Conservation (phyloP, 306 rosid genomes). For the Lathyrus sativus region DNA sequence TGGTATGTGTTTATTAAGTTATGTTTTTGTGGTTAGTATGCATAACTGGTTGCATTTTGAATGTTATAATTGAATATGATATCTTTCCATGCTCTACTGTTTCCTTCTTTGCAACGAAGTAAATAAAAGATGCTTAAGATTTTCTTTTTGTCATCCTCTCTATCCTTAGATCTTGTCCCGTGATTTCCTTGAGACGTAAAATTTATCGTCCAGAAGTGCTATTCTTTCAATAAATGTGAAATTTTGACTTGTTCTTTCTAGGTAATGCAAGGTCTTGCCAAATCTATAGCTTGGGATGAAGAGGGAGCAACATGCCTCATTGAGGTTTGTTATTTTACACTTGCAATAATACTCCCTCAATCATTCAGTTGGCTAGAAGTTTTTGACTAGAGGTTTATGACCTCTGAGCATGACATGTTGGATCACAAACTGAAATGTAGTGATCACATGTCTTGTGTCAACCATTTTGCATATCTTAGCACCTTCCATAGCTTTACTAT, state of each 20-base stretch:
- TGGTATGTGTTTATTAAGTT: slow-evolving; percentile 4
- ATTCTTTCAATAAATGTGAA: slow-evolving; percentile 1
- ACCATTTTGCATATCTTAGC: no score
- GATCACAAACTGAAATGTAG: no score
- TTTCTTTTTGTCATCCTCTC: slow-evolving; percentile 1
- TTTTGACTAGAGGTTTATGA: no score
- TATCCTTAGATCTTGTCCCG: slow-evolving; percentile 19
- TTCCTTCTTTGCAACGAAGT: neutral
- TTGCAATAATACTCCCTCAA: no score
- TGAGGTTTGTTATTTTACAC: slow-evolving; percentile 72
- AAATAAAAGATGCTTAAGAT: slow-evolving; percentile 25
- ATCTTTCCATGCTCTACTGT: neutral
- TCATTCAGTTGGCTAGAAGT: no score
- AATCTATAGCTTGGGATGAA: slow-evolving; percentile 97
- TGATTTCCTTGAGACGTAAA: slow-evolving; percentile 10
- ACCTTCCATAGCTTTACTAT: no score
- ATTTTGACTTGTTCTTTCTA: slow-evolving; percentile 37
- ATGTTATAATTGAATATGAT: neutral
- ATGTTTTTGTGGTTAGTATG: slow-evolving; percentile 6
- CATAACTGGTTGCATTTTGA: slow-evolving; percentile 1
- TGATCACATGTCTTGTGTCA: no score
- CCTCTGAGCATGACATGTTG: no score
- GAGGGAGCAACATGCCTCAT: slow-evolving; percentile 97
- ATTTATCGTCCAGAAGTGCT: slow-evolving; percentile 23
- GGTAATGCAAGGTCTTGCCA: slow-evolving; percentile 99